Conservation (phyloP, 352 stramenopile genomes). For the Pseudoperonospora humuli region DNA sequence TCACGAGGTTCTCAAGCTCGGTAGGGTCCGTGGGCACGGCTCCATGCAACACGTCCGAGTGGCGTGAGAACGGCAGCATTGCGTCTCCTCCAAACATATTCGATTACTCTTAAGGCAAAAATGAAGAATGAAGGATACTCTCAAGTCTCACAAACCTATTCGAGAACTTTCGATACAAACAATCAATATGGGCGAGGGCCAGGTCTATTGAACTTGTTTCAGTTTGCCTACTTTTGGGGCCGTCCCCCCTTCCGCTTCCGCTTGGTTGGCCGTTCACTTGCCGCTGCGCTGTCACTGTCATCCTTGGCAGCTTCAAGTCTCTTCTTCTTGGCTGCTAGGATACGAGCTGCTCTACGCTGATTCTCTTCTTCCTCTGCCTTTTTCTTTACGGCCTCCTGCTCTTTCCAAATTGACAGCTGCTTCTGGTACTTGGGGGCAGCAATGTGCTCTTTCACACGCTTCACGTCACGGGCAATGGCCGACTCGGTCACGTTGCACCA, state of each 20-base stretch:
- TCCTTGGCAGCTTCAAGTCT: constrained; percentile 17
- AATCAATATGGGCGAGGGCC: no score
- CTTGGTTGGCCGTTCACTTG: constrained; percentile 12
- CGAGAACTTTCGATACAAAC: constrained; percentile 19
- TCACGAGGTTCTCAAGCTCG: constrained; percentile 57
- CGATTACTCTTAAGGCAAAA: neutral
- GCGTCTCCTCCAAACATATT: constrained; percentile 62
- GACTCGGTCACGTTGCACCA: constrained; percentile 66
- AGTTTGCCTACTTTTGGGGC: no score
- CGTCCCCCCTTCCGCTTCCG: no score
- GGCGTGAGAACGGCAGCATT: constrained; percentile 65
- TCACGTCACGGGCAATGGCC: constrained; percentile 35
- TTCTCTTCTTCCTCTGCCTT: constrained; percentile 26
- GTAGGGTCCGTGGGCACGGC: constrained; percentile 35
- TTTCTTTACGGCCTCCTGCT: constrained; percentile 35
- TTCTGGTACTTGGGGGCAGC: constrained; percentile 44
- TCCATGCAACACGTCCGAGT: constrained; percentile 75
- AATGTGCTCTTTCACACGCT: constrained; percentile 52
- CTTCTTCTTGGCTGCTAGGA: constrained; percentile 24
- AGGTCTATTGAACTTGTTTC: no score
- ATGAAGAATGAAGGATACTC: constrained; percentile 2
- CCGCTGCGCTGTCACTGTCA: neutral
- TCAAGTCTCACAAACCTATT: neutral
- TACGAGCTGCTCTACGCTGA: constrained; percentile 17
- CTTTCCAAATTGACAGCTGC: constrained; percentile 43